Evolutionary conservation across 2,329 filamentous ascomycete genomes (phyloP), one percentile per base, ranked within the genome.

Genomic region (Colletotrichum sp.): DNA sequence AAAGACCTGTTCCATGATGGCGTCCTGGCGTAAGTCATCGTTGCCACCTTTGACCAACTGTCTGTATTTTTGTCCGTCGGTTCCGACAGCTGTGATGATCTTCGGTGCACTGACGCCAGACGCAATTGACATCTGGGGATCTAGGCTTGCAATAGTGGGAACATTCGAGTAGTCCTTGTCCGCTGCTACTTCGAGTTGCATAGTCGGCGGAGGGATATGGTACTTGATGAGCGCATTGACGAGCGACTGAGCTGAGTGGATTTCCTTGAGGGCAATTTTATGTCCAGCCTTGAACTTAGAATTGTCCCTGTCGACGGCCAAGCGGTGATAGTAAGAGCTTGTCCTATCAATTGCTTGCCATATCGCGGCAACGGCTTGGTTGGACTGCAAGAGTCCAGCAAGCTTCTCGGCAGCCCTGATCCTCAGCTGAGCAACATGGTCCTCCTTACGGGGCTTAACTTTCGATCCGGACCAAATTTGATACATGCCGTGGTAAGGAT

Each of bases 1-100:
- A 83, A 99, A 99, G 2, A 99, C 97, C 85, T 99, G 97, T 84
- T 99, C 98, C 98, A 99, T 99, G 88, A 92, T 99, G 60, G 96
- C 95, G 81, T 99, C 97, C 86, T 99, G 97, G 10, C 98, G 94
- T 14, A 99, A 90, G 82, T 99, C 96, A 83, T 99, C 97, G 81
- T 96, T 96, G 21, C 97, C 96, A 77, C 96, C 96, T 88, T 99
- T 99, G 82, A 98, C 95, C 77, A 99, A 88, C 85, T 98, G 96
- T 83, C 95, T 98, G 86, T 96, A 98, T 43, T 90, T 91, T 72
- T 90, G 87, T 8, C 97, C 98, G 83, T 98, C 92, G 21, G 91
- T 95, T 18, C 93, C 95, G 24, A 95, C 85, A 3, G 94, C 95
- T 1, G 95, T 97, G 72, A 99, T 93, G 78, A 98, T 95, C 83